Evolutionary conservation across 2,329 filamentous ascomycete genomes (phyloP).

Genomic region (Pestalotiopsis sp.): DNA sequence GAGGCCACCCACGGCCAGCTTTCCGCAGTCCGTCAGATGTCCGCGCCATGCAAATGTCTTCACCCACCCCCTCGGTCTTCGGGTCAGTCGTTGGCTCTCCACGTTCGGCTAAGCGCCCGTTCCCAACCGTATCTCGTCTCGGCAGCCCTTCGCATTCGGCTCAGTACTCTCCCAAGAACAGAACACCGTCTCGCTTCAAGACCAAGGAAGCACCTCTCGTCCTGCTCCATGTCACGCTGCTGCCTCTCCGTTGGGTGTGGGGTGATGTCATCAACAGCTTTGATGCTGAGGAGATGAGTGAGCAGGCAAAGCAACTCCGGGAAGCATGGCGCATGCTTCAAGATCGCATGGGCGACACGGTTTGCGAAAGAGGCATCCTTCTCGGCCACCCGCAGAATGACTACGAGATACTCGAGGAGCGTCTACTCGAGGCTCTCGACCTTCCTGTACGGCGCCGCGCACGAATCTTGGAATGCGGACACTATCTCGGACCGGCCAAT

Average conservation of each 20-base stretch:
- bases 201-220: slow-evolving; percentile 67
- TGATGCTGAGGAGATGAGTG: slow-evolving; percentile 32
- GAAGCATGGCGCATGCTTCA: slow-evolving; percentile 69
- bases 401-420: slow-evolving; percentile 78
- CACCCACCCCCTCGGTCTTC: slow-evolving; percentile 60
- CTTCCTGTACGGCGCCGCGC: slow-evolving; percentile 66
- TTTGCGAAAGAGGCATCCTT: slow-evolving; percentile 73
- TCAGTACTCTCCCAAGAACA: slow-evolving; percentile 56
- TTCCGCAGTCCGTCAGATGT: slow-evolving; percentile 73
- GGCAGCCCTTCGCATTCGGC: slow-evolving; percentile 56
- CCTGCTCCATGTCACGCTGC: slow-evolving; percentile 74
- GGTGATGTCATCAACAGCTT: slow-evolving; percentile 52
- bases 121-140: slow-evolving; percentile 56
- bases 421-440: slow-evolving; percentile 74
- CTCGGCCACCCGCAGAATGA: slow-evolving; percentile 79
- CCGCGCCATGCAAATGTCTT: slow-evolving; percentile 72
- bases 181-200: slow-evolving; percentile 60
- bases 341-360: slow-evolving; percentile 72
- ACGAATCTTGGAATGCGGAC: slow-evolving; percentile 73
- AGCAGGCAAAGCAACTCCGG: slow-evolving; percentile 52
- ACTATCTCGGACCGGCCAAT: slow-evolving; percentile 69
- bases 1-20: slow-evolving; percentile 61
- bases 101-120: slow-evolving; percentile 52
- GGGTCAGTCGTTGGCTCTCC: slow-evolving; percentile 47
- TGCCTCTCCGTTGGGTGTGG: slow-evolving; percentile 71